A percentile compares a stretch with the other conserved stretches of the same genome.
These are phyloP conservation scores for Tolypocladium inflatum DNA, from an alignment of 2,329 filamentous ascomycete species.

Conservation along the genomic window DNA sequence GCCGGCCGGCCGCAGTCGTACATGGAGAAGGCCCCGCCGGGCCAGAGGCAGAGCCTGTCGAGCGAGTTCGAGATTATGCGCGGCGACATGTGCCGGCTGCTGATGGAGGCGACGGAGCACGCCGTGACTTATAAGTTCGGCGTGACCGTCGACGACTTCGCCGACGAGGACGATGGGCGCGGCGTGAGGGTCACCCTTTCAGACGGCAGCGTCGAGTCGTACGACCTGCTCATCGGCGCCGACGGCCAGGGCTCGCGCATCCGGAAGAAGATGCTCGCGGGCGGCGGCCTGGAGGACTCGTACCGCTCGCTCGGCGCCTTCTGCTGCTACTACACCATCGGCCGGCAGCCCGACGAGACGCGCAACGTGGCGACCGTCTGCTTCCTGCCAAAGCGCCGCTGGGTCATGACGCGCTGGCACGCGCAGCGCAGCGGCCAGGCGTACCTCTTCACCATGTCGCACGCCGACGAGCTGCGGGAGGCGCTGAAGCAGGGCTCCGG, in stretches of 20 bases:
- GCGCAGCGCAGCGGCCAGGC: conserved; percentile 11
- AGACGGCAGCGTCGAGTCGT: conserved; percentile 30
- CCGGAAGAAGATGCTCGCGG: conserved; percentile 14
- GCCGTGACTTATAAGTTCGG: conserved; percentile 17
- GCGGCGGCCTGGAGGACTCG: conserved; percentile 13
- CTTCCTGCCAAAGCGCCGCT: conserved; percentile 23
- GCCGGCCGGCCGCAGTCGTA: conserved; percentile 26
- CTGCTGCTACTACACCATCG: conserved; percentile 30
- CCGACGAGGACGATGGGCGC: conserved; percentile 15
- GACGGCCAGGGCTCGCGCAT: conserved; percentile 31
- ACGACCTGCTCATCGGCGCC: conserved; percentile 44
- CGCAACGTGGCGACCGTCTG: conserved; percentile 15
- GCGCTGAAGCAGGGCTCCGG: conserved; percentile 11
- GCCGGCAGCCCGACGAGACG: conserved; percentile 11
- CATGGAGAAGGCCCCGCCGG: conserved; percentile 29
- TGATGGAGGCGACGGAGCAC: conserved; percentile 31
- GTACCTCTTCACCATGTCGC: conserved; percentile 18
- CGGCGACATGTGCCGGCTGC: conserved; percentile 40
- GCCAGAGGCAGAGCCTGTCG: conserved; percentile 34
- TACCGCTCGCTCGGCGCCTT: conserved; percentile 17
- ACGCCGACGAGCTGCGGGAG: conserved; percentile 15
- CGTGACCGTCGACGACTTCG: conserved; percentile 16
- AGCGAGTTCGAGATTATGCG: conserved; percentile 53
- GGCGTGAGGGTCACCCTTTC: conserved; percentile 28
- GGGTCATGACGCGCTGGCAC: conserved; percentile 17